Conservation (phyloP, 2,329 filamentous ascomycete genomes). For the Aspergillus spinulosporus region DNA sequence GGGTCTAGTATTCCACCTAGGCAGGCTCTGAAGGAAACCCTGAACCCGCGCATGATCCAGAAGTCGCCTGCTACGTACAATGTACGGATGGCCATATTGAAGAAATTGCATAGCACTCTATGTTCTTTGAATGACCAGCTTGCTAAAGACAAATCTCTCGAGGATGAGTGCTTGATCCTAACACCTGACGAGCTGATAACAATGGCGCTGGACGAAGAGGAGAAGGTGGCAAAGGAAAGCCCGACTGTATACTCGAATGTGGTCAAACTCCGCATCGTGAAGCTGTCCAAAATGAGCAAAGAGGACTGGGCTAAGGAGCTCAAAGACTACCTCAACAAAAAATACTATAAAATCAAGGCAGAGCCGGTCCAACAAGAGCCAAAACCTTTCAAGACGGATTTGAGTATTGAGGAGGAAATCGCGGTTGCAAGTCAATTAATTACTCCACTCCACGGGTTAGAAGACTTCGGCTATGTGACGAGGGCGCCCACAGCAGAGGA, state of each 20-base stretch:
- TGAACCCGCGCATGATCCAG: slow-evolving; percentile 48
- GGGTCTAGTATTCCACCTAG: slow-evolving; percentile 26
- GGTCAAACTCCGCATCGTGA: slow-evolving; percentile 76
- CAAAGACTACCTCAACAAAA: slow-evolving; percentile 44
- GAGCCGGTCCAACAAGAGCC: slow-evolving; percentile 40
- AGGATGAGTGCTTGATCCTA: slow-evolving; percentile 39
- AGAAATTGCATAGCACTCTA: slow-evolving; percentile 48
- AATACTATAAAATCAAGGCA: slow-evolving; percentile 38
- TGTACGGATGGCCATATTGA: slow-evolving; percentile 44
- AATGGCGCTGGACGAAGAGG: slow-evolving; percentile 65
- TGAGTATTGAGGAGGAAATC: slow-evolving; percentile 68
- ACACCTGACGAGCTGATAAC: slow-evolving; percentile 46
- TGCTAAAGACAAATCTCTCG: slow-evolving; percentile 31
- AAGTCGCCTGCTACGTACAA: slow-evolving; percentile 47
- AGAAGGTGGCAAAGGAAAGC: slow-evolving; percentile 69
- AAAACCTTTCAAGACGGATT: slow-evolving; percentile 66
- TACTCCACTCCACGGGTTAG: slow-evolving; percentile 65
- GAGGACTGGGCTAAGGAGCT: slow-evolving; percentile 70
- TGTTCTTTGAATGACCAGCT: slow-evolving; percentile 42
- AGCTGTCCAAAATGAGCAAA: slow-evolving; percentile 71
- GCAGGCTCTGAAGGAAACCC: slow-evolving; percentile 40
- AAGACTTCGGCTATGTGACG: slow-evolving; percentile 73
- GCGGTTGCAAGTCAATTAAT: slow-evolving; percentile 62
- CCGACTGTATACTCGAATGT: slow-evolving; percentile 75
- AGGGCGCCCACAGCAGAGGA: slow-evolving; percentile 64